These are phyloP conservation scores for Amylocarpus encephaloides DNA, from an alignment of 2,329 filamentous ascomycete genomes.

Conservation along the genomic window DNA sequence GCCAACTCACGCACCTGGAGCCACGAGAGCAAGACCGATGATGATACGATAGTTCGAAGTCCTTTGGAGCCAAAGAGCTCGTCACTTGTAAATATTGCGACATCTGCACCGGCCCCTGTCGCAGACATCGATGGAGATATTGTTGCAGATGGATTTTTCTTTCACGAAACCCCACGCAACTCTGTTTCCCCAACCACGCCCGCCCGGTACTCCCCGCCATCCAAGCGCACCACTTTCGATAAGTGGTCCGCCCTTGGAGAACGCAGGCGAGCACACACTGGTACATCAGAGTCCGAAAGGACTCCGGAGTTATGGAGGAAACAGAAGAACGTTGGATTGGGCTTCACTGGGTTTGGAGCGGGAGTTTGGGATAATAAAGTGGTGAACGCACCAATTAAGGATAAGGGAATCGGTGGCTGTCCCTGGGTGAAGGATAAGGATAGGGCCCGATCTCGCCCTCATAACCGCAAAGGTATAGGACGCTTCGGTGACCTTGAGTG, in stretches of 20 bases:
- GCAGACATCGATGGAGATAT: slow-evolving; percentile 57
- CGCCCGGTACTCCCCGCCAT: slow-evolving; percentile 56
- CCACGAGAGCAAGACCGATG: slow-evolving; percentile 46
- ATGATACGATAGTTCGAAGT: slow-evolving; percentile 42
- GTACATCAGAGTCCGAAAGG: slow-evolving; percentile 44
- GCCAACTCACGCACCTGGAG: slow-evolving; percentile 74
- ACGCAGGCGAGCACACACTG: slow-evolving; percentile 62
- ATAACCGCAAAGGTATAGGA: slow-evolving; percentile 52
- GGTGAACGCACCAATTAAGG: slow-evolving; percentile 29
- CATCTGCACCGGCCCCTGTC: slow-evolving; percentile 35
- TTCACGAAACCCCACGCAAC: slow-evolving; percentile 54
- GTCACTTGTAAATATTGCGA: slow-evolving; percentile 42
- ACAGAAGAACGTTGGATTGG: slow-evolving; percentile 40
- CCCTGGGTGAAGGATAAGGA: slow-evolving; percentile 43
- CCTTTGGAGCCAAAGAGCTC: slow-evolving; percentile 49
- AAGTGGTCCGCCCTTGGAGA: slow-evolving; percentile 90
- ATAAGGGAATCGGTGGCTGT: slow-evolving; percentile 36
- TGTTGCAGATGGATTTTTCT: slow-evolving; percentile 65
- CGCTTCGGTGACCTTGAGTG: slow-evolving; percentile 72
- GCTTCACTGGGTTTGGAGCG: slow-evolving; percentile 41
- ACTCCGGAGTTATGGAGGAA: slow-evolving; percentile 42
- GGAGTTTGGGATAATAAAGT: slow-evolving; percentile 30
- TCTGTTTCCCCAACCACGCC: slow-evolving; percentile 33
- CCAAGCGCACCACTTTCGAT: slow-evolving; percentile 61
- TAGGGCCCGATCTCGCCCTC: slow-evolving; percentile 40